A percentile compares a stretch with the other conserved stretches of the same genome.
Conservation (phyloP, 164 flowering plant species). For the Warburgia ugandensis region DNA sequence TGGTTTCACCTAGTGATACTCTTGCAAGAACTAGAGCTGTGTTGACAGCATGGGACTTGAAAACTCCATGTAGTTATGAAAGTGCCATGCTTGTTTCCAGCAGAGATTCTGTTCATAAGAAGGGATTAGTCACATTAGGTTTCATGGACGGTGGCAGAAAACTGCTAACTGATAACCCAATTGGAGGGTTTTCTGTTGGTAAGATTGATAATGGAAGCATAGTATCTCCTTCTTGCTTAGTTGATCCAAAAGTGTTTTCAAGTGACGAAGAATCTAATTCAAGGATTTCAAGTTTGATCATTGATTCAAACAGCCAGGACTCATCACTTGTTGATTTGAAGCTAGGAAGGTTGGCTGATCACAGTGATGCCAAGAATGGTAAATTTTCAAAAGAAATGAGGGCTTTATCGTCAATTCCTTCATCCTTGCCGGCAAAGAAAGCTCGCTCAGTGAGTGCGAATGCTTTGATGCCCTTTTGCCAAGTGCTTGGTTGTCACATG, state of each 20-base stretch:
- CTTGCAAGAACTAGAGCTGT: conserved; percentile 24
- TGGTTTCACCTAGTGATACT: conserved; percentile 23
- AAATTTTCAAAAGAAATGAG: conserved; percentile 14
- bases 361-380: conserved; percentile 19
- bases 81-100: conserved; percentile 17
- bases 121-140: conserved; percentile 28
- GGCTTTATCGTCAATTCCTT: conserved; percentile 20
- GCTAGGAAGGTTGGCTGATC: conserved; percentile 47
- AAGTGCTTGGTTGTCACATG: conserved; percentile 70
- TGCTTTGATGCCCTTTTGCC: conserved; percentile 50
- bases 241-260: conserved; percentile 15
- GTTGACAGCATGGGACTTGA: conserved; percentile 31
- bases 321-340: conserved; percentile 52
- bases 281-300: conserved; percentile 31
- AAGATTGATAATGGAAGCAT: conserved; percentile 21
- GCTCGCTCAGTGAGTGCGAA: conserved; percentile 19
- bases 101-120: conserved; percentile 19
- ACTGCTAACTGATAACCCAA: conserved; percentile 9
- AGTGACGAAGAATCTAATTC: conserved; percentile 35
- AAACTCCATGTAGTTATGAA: conserved; percentile 19
- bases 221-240: conserved; percentile 11
- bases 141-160: conserved; percentile 22
- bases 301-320: conserved; percentile 31
- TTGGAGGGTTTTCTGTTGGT: conserved; percentile 13
- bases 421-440: conserved; percentile 41